Conservation (phyloP, 257 asterid genomes). For the Primulina huaijiensis region DNA sequence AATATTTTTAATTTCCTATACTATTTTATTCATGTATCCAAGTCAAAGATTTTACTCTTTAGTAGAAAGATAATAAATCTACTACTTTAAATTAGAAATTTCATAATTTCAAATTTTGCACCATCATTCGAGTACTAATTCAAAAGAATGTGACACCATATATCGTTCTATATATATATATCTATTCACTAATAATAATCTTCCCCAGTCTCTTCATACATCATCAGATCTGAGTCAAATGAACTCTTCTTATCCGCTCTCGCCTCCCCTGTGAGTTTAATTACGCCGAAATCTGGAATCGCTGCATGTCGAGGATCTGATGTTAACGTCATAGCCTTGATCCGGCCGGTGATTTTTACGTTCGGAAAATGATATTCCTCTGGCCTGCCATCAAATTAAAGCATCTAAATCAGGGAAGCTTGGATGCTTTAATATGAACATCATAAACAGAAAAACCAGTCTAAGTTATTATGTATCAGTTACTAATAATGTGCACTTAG, state of each 20-base stretch:
- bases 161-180: too few species aligned
- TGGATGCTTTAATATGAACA: background rate
- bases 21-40: too few species aligned
- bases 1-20: too few species aligned
- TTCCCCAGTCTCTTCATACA: constrained; percentile 56
- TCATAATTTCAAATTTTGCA: too few species aligned
- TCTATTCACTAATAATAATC: constrained; percentile 33
- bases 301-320: constrained; percentile 16
- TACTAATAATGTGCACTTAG: background rate
- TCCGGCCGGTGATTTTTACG: constrained; percentile 35
- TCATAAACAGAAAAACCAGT: constrained; percentile 8
- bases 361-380: constrained; percentile 61
- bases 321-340: constrained; percentile 18
- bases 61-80: too few species aligned
- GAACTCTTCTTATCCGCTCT: constrained; percentile 84
- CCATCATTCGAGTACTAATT: too few species aligned
- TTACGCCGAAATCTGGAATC: constrained; percentile 54
- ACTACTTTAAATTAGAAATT: too few species aligned
- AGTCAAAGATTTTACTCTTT: too few species aligned
- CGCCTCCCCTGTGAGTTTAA: constrained; percentile 66
- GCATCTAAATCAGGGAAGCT: constrained; percentile 6
- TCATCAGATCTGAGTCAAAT: constrained; percentile 72
- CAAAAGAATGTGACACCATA: too few species aligned
- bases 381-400: constrained; percentile 40
- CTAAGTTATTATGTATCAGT: background rate